A percentile compares a stretch with the other conserved stretches of the same genome.
Evolutionary conservation across 176 grass and related monocot species (phyloP).

Genomic region (Ananas comosus): DNA sequence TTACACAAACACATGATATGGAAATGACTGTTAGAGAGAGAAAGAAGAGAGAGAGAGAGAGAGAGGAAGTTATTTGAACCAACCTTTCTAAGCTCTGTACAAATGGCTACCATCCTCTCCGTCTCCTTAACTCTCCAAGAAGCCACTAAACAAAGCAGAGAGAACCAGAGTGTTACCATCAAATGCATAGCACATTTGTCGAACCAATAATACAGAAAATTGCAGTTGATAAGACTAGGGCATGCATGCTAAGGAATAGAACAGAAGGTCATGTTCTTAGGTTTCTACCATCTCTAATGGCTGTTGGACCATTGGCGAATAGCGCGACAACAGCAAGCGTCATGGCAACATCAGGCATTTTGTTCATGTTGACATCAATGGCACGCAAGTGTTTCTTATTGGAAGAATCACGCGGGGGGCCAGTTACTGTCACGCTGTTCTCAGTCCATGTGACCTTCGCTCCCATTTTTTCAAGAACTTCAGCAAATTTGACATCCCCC

Average conservation of each 20-base stretch:
- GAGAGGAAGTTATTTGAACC: neutral
- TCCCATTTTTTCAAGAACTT: constrained; percentile 97
- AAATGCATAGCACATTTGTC: neutral
- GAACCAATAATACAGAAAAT: neutral
- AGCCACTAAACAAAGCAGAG: constrained; percentile 49
- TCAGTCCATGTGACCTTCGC: constrained; percentile 93
- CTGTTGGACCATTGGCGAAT: constrained; percentile 87
- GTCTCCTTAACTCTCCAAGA: constrained; percentile 99
- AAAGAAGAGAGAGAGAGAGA: neutral
- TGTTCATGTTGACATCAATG: constrained; percentile 98
- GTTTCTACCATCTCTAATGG: constrained; percentile 88
- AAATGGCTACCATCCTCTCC: constrained; percentile 81
- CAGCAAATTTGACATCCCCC: constrained; percentile 98
- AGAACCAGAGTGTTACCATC: neutral
- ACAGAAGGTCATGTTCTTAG: neutral
- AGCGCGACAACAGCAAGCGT: constrained; percentile 89
- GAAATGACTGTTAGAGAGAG: neutral
- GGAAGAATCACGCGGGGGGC: constrained; percentile 57
- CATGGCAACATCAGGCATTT: constrained; percentile 99
- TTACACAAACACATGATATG: neutral
- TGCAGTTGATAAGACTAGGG: too few relatives aligned
- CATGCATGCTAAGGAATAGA: too few relatives aligned
- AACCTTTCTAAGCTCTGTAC: constrained; percentile 91
- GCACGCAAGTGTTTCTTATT: constrained; percentile 69
- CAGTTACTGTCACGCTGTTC: constrained; percentile 81